A percentile compares a stretch with the other conserved stretches of the same genome.
Evolutionary conservation across 345 rosid genomes (phyloP).

Genomic region (Gossypium mustelinum): DNA sequence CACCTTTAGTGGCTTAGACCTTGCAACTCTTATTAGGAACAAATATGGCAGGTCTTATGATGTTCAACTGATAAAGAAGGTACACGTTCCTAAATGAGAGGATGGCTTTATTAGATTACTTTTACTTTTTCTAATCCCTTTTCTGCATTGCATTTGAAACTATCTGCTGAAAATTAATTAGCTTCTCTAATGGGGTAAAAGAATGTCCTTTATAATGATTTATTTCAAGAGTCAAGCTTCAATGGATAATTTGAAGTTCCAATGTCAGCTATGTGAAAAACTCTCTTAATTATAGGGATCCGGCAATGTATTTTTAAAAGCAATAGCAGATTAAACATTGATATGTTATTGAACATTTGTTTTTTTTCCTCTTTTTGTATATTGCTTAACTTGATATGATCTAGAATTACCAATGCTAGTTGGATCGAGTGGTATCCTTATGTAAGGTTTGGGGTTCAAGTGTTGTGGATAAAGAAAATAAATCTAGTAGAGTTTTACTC

Average conservation of each 20-base stretch:
- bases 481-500: too few relatives aligned
- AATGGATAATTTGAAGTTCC: not conserved
- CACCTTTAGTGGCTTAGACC: constrained; percentile 78
- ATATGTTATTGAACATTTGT: not conserved
- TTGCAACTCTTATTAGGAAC: constrained; percentile 87
- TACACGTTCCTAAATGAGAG: constrained; percentile 20
- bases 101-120: constrained; percentile 1
- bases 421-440: too few relatives aligned
- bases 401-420: not conserved
- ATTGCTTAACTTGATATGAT: not conserved
- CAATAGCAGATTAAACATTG: not conserved
- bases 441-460: too few relatives aligned
- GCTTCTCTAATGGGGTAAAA: not conserved
- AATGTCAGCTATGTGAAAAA: not conserved
- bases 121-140: not conserved
- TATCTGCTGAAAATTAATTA: not conserved
- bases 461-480: too few relatives aligned
- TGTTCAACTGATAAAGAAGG: constrained; percentile 93
- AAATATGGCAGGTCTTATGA: constrained; percentile 96
- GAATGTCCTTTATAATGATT: not conserved
- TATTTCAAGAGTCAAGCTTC: not conserved
- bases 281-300: not conserved
- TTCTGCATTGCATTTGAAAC: not conserved
- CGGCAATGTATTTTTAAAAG: not conserved
- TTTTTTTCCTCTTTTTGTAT: not conserved